phyloP scores from a whole-genome alignment of 2,329 filamentous ascomycete genomes.

The Beauveria pseudobassiana region DNA sequence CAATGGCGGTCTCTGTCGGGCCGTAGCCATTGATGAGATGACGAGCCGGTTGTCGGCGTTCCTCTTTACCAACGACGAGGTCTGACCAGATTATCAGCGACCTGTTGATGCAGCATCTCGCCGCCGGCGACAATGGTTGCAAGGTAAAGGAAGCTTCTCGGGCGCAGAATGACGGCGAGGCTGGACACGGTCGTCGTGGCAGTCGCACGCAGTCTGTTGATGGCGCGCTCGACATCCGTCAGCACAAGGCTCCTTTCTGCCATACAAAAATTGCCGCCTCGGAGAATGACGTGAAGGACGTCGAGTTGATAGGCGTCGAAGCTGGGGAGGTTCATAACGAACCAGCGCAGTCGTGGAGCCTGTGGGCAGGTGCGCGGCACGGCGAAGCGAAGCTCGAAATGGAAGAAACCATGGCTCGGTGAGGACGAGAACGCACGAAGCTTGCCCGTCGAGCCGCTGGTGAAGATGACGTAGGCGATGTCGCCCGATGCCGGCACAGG shows the following conservation, averaged over 20 bases:
- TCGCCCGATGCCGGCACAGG: slow-evolving; percentile 17
- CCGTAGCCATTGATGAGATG: slow-evolving; percentile 7
- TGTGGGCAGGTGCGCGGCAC: background rate
- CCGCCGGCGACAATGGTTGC: background rate
- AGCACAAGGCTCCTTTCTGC: slow-evolving; percentile 3
- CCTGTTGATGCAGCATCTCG: slow-evolving; percentile 2
- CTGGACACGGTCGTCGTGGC: slow-evolving; percentile 5
- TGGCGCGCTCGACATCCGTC: background rate
- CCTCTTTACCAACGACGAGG: background rate
- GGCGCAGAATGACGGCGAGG: slow-evolving; percentile 2
- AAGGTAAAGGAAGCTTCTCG: background rate
- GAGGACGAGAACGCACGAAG: slow-evolving; percentile 70
- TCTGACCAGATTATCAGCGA: background rate
- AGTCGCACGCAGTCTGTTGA: background rate
- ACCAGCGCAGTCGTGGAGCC: slow-evolving; percentile 5
- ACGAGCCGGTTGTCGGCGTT: background rate
- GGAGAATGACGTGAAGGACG: background rate
- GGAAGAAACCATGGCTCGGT: slow-evolving; percentile 40
- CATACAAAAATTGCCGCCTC: slow-evolving; percentile 4
- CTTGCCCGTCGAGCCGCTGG: slow-evolving; percentile 40
- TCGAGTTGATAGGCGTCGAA: slow-evolving; percentile 8
- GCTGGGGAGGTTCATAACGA: slow-evolving; percentile 1
- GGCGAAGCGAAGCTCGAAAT: background rate
- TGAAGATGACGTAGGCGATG: slow-evolving; percentile 32
- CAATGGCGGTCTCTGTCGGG: background rate